phyloP scores from a whole-genome alignment of 1,139 yeast genomes.

The Magnusiomyces ingens region DNA sequence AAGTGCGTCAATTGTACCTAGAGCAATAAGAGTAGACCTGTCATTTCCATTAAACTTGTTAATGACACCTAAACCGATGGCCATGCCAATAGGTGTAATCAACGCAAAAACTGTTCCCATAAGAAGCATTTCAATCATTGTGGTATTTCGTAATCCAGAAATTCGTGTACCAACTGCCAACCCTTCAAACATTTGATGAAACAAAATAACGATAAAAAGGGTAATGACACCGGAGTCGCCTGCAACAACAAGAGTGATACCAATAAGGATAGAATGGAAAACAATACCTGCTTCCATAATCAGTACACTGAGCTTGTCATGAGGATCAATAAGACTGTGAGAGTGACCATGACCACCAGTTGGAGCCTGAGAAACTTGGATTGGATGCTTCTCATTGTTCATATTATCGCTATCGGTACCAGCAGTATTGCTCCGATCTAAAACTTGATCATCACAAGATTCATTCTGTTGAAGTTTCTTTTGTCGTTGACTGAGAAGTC shows the following conservation, averaged over 20 bases:
- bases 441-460: not conserved
- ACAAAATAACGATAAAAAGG: conserved; percentile 69
- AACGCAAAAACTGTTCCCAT: conserved; percentile 48
- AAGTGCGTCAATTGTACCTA: conserved; percentile 69
- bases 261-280: conserved; percentile 76
- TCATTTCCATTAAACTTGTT: conserved; percentile 48
- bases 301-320: conserved; percentile 38
- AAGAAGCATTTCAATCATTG: conserved; percentile 11
- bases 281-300: conserved; percentile 72
- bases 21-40: conserved; percentile 54
- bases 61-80: conserved; percentile 77
- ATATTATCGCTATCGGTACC: not conserved
- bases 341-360: conserved; percentile 14
- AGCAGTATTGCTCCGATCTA: not conserved
- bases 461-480: not conserved
- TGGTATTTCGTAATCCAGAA: conserved; percentile 33
- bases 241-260: conserved; percentile 62
- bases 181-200: conserved; percentile 92
- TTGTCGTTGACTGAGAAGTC: conserved; percentile 22
- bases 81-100: conserved; percentile 75
- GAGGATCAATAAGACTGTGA: conserved; percentile 13
- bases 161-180: conserved; percentile 80
- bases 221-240: conserved; percentile 62
- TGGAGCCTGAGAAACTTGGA: conserved; percentile 3
- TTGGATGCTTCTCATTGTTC: conserved; percentile 1